A percentile compares a stretch with the other conserved stretches of the same genome.
Evolutionary conservation across 2,329 filamentous ascomycete genomes (phyloP).

Genomic region (Aspergillus fructus): DNA sequence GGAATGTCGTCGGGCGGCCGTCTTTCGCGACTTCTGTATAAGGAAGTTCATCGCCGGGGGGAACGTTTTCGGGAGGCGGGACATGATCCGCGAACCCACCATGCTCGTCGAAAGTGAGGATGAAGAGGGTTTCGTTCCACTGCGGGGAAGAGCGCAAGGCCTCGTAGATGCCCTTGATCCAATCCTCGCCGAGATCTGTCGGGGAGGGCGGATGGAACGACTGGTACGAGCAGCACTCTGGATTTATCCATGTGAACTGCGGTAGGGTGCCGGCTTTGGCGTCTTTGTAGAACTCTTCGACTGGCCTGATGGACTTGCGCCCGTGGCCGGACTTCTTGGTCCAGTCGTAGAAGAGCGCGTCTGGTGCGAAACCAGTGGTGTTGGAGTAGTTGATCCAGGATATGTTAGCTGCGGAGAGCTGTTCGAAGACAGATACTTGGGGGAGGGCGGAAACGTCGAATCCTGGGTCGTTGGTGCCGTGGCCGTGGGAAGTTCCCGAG

Average conservation of each 20-base stretch:
- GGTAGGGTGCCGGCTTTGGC: constrained; percentile 64
- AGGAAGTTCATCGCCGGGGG: constrained; percentile 35
- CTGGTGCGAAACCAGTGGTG: constrained; percentile 44
- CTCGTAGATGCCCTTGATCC: constrained; percentile 45
- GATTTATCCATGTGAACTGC: constrained; percentile 59
- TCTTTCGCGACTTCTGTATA: constrained; percentile 30
- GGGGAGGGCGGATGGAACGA: constrained; percentile 43
- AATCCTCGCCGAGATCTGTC: constrained; percentile 38
- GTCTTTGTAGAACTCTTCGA: constrained; percentile 61
- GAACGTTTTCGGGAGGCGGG: constrained; percentile 37
- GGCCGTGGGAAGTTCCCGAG: constrained; percentile 35
- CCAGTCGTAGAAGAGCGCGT: constrained; percentile 37
- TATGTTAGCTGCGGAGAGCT: constrained; percentile 35
- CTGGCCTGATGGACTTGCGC: constrained; percentile 33
- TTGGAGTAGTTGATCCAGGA: constrained; percentile 49
- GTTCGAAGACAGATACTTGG: constrained; percentile 40
- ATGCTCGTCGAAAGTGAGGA: constrained; percentile 44
- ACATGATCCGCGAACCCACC: constrained; percentile 45
- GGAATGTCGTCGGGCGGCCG: constrained; percentile 29
- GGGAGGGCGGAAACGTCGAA: constrained; percentile 35
- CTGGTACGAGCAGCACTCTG: constrained; percentile 38
- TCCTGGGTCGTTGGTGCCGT: constrained; percentile 33
- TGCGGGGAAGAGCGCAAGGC: constrained; percentile 41
- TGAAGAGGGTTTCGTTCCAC: constrained; percentile 43
- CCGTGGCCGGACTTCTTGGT: constrained; percentile 36